A percentile compares a stretch with the other conserved stretches of the same genome.
Evolutionary conservation across 129 eudicot species (phyloP).

Genomic region (Arctium lappa): DNA sequence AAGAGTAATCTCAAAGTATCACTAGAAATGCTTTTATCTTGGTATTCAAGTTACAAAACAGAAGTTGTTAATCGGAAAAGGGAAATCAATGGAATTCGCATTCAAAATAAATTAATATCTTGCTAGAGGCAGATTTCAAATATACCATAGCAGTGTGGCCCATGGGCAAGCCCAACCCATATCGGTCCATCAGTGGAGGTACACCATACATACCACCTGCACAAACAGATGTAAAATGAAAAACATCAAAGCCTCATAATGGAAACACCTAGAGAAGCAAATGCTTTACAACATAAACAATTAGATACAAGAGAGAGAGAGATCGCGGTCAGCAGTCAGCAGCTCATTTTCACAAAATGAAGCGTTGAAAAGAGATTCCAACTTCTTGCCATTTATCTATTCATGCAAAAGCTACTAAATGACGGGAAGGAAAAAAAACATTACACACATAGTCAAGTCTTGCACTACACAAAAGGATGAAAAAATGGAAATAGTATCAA

Average conservation of each 20-base stretch:
- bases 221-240: not conserved
- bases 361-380: not conserved
- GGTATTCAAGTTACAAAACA: not conserved
- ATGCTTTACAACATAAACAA: too few relatives aligned
- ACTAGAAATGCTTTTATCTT: not conserved
- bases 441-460: not conserved
- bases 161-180: conserved; percentile 59
- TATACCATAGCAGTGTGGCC: conserved; percentile 56
- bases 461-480: not conserved
- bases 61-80: not conserved
- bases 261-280: not conserved
- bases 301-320: not conserved
- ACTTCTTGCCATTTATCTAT: not conserved
- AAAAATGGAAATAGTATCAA: not conserved
- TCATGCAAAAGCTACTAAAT: conserved; percentile 3
- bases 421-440: not conserved
- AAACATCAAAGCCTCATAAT: not conserved
- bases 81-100: not conserved
- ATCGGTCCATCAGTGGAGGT: conserved; percentile 70
- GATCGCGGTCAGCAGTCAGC: not conserved
- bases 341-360: not conserved
- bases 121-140: not conserved
- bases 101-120: not conserved
- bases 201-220: conserved; percentile 63
- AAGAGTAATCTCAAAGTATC: not conserved